Percentiles rank a stretch among this genome's conserved stretches.
Evolutionary conservation across 2,329 filamentous ascomycete species (phyloP).

Genomic region (Apiospora koreana): DNA sequence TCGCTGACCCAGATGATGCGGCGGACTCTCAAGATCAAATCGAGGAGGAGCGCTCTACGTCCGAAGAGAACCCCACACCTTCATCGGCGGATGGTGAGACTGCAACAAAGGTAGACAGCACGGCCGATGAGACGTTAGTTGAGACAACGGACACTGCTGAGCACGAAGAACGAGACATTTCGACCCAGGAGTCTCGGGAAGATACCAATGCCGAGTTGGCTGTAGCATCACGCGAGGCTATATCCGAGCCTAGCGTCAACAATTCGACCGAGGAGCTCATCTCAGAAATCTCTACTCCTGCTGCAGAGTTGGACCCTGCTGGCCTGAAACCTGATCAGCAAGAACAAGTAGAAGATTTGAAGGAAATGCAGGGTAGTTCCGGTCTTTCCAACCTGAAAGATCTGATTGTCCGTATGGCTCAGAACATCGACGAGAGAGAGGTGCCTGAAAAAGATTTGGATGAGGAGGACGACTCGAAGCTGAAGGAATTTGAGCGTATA

Average conservation of each 20-base stretch:
- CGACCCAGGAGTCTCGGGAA: background rate
- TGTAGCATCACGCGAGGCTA: background rate
- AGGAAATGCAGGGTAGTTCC: slow-evolving; percentile 11
- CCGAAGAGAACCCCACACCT: background rate
- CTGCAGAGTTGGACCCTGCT: background rate
- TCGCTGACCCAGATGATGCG: background rate
- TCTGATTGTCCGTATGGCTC: slow-evolving; percentile 53
- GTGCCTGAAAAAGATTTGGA: slow-evolving; percentile 24
- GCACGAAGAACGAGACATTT: background rate
- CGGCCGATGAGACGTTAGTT: slow-evolving; percentile 5
- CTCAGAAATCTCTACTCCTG: background rate
- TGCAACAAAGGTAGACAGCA: background rate
- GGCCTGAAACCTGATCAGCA: background rate
- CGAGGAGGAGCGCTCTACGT: slow-evolving; percentile 6
- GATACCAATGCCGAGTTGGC: background rate
- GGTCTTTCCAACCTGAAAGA: slow-evolving; percentile 39
- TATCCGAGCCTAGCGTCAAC: background rate
- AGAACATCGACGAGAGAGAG: slow-evolving; percentile 41
- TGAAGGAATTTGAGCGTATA: slow-evolving; percentile 53
- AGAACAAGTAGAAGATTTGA: slow-evolving; percentile 23
- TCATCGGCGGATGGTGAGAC: background rate
- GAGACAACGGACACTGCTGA: background rate
- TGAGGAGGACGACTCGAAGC: slow-evolving; percentile 37
- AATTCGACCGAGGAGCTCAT: background rate
- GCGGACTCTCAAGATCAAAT: slow-evolving; percentile 25